Evolutionary conservation across 441 rosid genomes (phyloP).

Genomic region (Rhodomyrtus psidioides): DNA sequence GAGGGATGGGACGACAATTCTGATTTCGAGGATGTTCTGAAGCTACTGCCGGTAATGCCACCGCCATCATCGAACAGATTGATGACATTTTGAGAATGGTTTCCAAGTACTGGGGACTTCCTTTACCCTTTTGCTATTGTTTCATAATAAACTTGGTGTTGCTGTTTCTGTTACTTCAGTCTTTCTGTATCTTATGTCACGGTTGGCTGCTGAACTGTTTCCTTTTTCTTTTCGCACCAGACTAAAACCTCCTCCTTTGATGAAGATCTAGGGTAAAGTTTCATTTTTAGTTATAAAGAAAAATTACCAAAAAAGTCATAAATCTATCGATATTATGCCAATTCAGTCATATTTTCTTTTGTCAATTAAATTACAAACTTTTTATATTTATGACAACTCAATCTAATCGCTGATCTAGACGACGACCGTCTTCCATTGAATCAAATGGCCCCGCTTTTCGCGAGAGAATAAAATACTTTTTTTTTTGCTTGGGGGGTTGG

Average conservation of each 20-base stretch:
- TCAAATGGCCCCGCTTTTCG: not conserved
- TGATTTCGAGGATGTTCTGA: not conserved
- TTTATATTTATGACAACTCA: no score
- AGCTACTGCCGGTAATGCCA: not conserved
- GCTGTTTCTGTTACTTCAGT: not conserved
- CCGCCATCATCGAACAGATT: not conserved
- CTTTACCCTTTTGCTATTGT: not conserved
- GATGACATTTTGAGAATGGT: not conserved
- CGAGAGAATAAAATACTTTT: not conserved
- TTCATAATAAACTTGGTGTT: not conserved
- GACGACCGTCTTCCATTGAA: no score
- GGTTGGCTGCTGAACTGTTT: not conserved
- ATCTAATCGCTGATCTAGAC: no score
- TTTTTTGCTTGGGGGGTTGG: no score
- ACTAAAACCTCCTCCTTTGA: not conserved
- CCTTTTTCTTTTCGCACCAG: not conserved
- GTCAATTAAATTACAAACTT: no score
- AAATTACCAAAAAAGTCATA: no score
- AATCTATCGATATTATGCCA: no score
- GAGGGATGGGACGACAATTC: no score
- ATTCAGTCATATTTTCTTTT: no score
- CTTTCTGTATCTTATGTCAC: not conserved
- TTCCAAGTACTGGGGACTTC: not conserved
- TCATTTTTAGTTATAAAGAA: not conserved
- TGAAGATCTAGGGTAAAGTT: not conserved